Base-by-base conservation (phyloP, 306 rosid genomes). In the Acacia confusa region DNA sequence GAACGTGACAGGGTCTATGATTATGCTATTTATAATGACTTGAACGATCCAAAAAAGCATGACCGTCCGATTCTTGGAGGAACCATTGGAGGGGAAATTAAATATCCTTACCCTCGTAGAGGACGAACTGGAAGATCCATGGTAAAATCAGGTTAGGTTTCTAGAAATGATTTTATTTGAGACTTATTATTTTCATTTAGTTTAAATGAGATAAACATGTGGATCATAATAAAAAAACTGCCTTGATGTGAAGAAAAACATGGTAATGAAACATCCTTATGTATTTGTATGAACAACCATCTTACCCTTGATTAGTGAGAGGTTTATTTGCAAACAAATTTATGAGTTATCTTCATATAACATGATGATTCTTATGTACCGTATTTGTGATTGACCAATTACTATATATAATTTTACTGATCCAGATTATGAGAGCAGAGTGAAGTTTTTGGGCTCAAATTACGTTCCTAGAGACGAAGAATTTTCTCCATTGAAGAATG, bases 1-100 rank as follows among this genome's bases (percentile, higher is more conserved):
- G 92, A 92, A 77, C 80, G 83, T 84, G 95, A 91, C 20, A 88
- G 92, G 74, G 80, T 92, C 24, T 92, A 92, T 82, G 97, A 92
- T 79, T 91, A 92, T 73, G 92, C 86, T 76, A 74, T 24, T 77
- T 92, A 92, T 75, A 92, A 92, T 65, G 92, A 92, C 82, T 80
- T 92, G 73, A 93, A 90, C 0, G 79, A 84, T n/a, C 91, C 93
- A 0, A 88, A 89, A 7, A 28, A 72, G 1, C 50, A 71, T 12
- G 85, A 74, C 25, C 95, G 95, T 55, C 90, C 90, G 0, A 48
- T 80, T 74, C 95, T 92, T 13, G 97, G 97, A 79, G 95, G 95
- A 0, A 32, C 79, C 69, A 92, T 91, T 13, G 97, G 97, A 79
- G 95, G 97, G 24, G 86, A 90, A 19, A 76, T 34, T 25, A 13